A percentile compares a stretch with the other conserved stretches of the same genome.
Evolutionary conservation across 352 stramenopile genomes (phyloP).

Genomic region (Thalassiosira sp.): DNA sequence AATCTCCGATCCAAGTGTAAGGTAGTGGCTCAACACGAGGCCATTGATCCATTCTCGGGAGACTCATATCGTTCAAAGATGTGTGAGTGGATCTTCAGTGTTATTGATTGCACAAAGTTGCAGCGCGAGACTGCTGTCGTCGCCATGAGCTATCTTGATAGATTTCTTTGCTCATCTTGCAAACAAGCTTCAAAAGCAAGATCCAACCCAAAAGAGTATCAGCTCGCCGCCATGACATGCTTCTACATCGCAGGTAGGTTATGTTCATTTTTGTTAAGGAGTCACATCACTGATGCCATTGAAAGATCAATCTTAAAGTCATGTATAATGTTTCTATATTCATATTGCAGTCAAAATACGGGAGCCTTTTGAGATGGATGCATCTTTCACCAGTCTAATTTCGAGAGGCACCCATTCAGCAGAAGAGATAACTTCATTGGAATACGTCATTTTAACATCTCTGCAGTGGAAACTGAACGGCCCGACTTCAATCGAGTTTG

Average conservation of each 20-base stretch:
- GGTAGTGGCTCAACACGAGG: too few species aligned
- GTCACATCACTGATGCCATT: too few species aligned
- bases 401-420: conserved; percentile 57
- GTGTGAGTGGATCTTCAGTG: conserved; percentile 64
- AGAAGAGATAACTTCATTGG: conserved; percentile 66
- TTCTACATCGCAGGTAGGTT: conserved; percentile 71
- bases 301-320: too few species aligned
- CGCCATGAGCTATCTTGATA: not conserved
- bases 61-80: conserved; percentile 59
- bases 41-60: too few species aligned
- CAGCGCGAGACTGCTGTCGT: not conserved
- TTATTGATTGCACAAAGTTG: not conserved
- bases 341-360: conserved; percentile 75
- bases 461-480: conserved; percentile 60
- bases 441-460: conserved; percentile 43
- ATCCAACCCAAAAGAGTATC: conserved; percentile 26
- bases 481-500: conserved; percentile 58
- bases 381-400: conserved; percentile 53
- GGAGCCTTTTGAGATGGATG: conserved; percentile 65
- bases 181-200: conserved; percentile 5
- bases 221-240: conserved; percentile 67
- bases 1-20: too few species aligned
- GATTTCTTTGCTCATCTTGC: not conserved
- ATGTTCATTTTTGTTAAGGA: too few species aligned
- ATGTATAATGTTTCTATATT: too few species aligned